phyloP scores from a whole-genome alignment of 306 rosid species.

The Cicer judaicum region DNA sequence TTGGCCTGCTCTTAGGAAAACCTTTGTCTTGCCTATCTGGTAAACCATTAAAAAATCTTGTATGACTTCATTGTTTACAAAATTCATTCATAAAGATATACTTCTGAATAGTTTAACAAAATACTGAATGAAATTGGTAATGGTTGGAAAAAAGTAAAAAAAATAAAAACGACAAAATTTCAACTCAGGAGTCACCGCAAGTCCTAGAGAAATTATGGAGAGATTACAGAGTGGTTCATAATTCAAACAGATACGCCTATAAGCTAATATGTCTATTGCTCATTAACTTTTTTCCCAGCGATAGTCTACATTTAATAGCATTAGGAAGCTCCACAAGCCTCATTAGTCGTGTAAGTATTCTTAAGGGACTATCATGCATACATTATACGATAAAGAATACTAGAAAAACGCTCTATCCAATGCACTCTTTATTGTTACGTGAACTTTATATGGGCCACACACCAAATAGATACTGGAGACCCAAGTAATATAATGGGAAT shows the following conservation, averaged over 20 bases:
- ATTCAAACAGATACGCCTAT: constrained; percentile 9
- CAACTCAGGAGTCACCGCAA: constrained; percentile 31
- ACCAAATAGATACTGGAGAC: neutral
- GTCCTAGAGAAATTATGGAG: constrained; percentile 25
- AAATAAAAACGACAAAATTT: neutral
- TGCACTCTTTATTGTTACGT: neutral
- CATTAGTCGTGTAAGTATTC: constrained; percentile 7
- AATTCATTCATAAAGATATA: constrained; percentile 27
- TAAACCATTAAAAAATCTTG: constrained; percentile 57
- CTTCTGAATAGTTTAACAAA: constrained; percentile 10
- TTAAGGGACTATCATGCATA: constrained; percentile 21
- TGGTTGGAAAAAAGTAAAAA: constrained; percentile 13
- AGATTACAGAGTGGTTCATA: constrained; percentile 18
- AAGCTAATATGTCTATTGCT: constrained; percentile 16
- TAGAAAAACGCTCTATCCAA: neutral
- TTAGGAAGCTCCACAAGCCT: constrained; percentile 28
- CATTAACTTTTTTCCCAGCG: neutral
- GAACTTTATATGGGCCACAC: neutral
- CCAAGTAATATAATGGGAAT: neutral
- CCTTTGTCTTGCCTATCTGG: constrained; percentile 94
- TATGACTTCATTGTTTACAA: constrained; percentile 35
- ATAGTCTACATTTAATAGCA: constrained; percentile 31
- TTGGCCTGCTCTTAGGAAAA: constrained; percentile 96
- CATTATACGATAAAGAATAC: neutral
- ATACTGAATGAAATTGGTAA: constrained; percentile 36